Base-by-base conservation (phyloP, 139 green algal genomes). In the Chlorella sp. region DNA sequence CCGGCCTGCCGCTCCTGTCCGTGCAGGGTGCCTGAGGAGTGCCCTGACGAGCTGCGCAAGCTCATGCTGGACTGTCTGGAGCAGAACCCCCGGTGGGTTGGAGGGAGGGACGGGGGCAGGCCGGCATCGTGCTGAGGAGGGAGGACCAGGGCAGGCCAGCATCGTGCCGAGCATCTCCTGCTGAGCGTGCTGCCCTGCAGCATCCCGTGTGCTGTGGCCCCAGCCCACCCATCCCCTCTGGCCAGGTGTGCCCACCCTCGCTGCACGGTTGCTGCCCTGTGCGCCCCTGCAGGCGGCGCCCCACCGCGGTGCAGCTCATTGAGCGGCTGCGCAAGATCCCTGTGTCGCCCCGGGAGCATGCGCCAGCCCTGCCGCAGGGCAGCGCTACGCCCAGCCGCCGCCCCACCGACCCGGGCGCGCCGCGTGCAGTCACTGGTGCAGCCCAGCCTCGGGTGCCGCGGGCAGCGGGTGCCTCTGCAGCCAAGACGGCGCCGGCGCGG, bases 21-120 rank as follows among this genome's bases (percentile, higher is more conserved):
- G 0, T 24, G 30, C 85, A 91, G 88, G 77, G 88, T 91, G 68
- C 88, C 88, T 0, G 85, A 88, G 67, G 88, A 91, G 65, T 90
- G 88, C 80, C 76, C 79, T 1, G 51, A 87, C 19, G 80, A 85
- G 69, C 67, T 88, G 64, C 54, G 79, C 43, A 62, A 85, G 24
- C 60, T 90, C 14, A 88, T 91, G 19, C 34, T 82, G 17, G 75
- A 68, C 24, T 91, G 88, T 68, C n/a, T 91, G 81, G 74, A 89
- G 64, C 76, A 81, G 16, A 76, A 87, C 56, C 86, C 88, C 5
- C 60, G 62, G 51, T 60, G 51, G 51, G 51, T 60, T 20, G 51
- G 51, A 26, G 51, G 14, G 51, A n/a, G n/a, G n/a, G n/a, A n/a
- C n/a, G n/a, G n/a, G n/a, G n/a, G n/a, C n/a, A n/a, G n/a, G n/a